Conservation (phyloP, 495 filamentous ascomycete species). For the Letharia lupina region DNA sequence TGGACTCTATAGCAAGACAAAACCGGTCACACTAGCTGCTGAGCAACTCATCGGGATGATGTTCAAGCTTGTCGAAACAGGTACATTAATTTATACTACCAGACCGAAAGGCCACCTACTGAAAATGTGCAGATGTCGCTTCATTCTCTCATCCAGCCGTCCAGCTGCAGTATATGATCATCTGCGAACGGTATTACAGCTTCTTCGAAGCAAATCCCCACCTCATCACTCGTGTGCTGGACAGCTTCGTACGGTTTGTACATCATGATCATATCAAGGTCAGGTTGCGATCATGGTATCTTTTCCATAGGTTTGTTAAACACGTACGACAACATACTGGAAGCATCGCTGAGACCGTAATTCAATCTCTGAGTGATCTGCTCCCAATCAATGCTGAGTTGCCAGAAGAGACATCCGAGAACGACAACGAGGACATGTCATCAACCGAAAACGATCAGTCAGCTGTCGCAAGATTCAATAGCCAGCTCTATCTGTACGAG, state of each 20-base stretch:
- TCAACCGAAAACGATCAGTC: constrained; percentile 84
- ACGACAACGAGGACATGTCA: constrained; percentile 82
- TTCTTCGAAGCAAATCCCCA: constrained; percentile 80
- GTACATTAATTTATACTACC: constrained; percentile 37
- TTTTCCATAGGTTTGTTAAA: constrained; percentile 90
- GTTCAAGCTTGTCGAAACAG: constrained; percentile 84
- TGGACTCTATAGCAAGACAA: constrained; percentile 72
- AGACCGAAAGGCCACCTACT: constrained; percentile 16
- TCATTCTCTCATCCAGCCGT: constrained; percentile 83
- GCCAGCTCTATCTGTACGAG: constrained; percentile 89
- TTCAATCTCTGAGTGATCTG: constrained; percentile 81
- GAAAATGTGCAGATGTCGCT: constrained; percentile 55
- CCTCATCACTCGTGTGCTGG: constrained; percentile 75
- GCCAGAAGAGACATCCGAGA: constrained; percentile 58
- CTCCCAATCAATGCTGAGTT: constrained; percentile 85
- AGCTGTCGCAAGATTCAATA: constrained; percentile 78
- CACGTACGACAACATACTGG: constrained; percentile 74
- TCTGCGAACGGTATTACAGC: constrained; percentile 83
- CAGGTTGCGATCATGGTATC: constrained; percentile 87
- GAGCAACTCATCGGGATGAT: constrained; percentile 83
- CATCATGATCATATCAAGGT: constrained; percentile 81
- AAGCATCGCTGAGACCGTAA: constrained; percentile 79
- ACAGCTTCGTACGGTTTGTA: constrained; percentile 81
- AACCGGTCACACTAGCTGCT: constrained; percentile 63
- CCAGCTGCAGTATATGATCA: constrained; percentile 95